These are phyloP conservation scores for Croton laevigatus DNA, from an alignment of 441 rosid species.

Conservation along the genomic window DNA sequence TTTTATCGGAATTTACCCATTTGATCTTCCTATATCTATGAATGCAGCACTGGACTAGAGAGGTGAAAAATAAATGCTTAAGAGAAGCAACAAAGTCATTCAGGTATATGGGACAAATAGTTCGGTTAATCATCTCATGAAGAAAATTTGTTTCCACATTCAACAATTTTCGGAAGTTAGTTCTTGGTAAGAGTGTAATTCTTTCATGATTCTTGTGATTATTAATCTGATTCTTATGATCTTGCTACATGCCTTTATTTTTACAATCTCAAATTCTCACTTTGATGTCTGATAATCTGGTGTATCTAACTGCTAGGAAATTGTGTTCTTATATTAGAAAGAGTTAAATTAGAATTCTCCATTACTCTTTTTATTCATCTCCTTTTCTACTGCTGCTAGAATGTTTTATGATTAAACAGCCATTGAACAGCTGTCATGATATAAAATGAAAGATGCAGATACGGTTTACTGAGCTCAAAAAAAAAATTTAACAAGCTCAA, in stretches of 20 bases:
- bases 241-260: neutral
- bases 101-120: constrained; percentile 71
- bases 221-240: constrained; percentile 1
- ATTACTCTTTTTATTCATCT: no score
- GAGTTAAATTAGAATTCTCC: neutral
- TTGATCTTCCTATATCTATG: constrained; percentile 4
- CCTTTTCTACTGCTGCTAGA: neutral
- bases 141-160: constrained; percentile 3
- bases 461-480: neutral
- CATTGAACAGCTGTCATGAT: neutral
- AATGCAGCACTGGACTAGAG: constrained; percentile 80
- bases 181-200: constrained; percentile 16
- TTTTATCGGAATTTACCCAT: constrained; percentile 11
- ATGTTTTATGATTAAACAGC: neutral
- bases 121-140: constrained; percentile 64
- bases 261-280: no score
- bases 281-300: neutral
- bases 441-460: neutral
- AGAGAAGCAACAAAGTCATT: constrained; percentile 75
- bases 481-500: neutral
- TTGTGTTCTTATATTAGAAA: neutral
- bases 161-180: constrained; percentile 2
- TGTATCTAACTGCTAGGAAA: neutral
- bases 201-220: neutral
- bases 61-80: constrained; percentile 73